Evolutionary conservation across 805 yeast species (phyloP).

Genomic region (Suhomyces faveliae): DNA sequence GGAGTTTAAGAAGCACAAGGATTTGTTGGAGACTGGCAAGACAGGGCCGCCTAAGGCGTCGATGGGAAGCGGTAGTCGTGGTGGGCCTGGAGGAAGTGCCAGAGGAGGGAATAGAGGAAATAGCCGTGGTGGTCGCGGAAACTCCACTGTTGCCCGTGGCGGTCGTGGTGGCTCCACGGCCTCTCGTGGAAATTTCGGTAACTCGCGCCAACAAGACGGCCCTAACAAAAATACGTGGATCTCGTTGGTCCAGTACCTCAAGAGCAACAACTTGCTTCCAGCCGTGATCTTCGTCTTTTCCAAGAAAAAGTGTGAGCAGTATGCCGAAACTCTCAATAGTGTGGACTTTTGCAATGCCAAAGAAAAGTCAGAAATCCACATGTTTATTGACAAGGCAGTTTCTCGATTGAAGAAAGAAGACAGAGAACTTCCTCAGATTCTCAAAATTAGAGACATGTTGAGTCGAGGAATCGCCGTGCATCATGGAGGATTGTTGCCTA

Average conservation of each 20-base stretch:
- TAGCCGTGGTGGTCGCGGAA: slow-evolving; percentile 19
- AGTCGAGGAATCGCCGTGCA: slow-evolving; percentile 94
- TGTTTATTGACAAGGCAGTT: slow-evolving; percentile 89
- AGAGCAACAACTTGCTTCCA: slow-evolving; percentile 71
- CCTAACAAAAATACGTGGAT: slow-evolving; percentile 82
- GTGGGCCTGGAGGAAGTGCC: slow-evolving; percentile 45
- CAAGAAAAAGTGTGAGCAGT: slow-evolving; percentile 89
- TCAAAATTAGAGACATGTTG: slow-evolving; percentile 76
- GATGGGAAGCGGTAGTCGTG: slow-evolving; percentile 42
- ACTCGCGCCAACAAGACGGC: slow-evolving; percentile 49
- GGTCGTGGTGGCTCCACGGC: slow-evolving; percentile 18
- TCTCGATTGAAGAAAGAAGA: slow-evolving; percentile 84
- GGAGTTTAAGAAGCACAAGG: slow-evolving; percentile 63
- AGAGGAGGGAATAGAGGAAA: slow-evolving; percentile 41
- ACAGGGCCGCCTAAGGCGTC: slow-evolving; percentile 36
- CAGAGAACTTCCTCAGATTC: slow-evolving; percentile 87
- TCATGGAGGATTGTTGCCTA: slow-evolving; percentile 91
- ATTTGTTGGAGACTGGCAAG: slow-evolving; percentile 44
- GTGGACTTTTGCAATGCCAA: slow-evolving; percentile 78
- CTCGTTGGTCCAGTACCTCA: slow-evolving; percentile 67
- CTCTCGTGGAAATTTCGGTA: slow-evolving; percentile 21
- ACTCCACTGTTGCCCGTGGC: slow-evolving; percentile 23
- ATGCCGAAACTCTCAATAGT: slow-evolving; percentile 73
- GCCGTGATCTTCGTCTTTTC: slow-evolving; percentile 93
- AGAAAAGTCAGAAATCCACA: slow-evolving; percentile 87